phyloP scores from a whole-genome alignment of 768 basidiomycete genomes.

The Ramaria sp. region DNA sequence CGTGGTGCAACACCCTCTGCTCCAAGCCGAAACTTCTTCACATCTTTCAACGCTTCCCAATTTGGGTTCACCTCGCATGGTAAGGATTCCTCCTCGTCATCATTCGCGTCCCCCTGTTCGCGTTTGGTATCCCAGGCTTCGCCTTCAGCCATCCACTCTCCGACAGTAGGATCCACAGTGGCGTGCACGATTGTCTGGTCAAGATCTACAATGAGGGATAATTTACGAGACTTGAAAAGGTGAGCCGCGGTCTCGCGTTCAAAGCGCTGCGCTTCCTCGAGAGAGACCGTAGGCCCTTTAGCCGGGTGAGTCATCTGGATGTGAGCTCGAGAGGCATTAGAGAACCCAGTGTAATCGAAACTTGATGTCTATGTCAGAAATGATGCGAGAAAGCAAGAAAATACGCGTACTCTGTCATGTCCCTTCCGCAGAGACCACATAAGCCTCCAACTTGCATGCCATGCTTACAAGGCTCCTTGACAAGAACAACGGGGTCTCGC shows the following conservation, averaged over 20 bases:
- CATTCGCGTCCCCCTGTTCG: conserved; percentile 23
- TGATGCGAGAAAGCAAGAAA: neutral
- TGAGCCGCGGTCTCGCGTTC: conserved; percentile 74
- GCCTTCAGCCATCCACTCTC: conserved; percentile 90
- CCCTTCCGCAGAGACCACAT: conserved; percentile 91
- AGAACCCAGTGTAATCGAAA: conserved; percentile 79
- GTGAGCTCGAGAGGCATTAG: conserved; percentile 74
- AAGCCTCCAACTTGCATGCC: conserved; percentile 86
- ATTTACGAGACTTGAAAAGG: conserved; percentile 62
- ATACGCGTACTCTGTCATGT: conserved; percentile 72
- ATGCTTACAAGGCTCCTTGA: conserved; percentile 93
- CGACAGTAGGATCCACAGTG: conserved; percentile 96
- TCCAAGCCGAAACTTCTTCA: no score
- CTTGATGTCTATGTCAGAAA: conserved; percentile 23
- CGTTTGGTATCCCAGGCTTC: conserved; percentile 67
- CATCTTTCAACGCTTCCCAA: no score
- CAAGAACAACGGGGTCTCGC: conserved; percentile 48
- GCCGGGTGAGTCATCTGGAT: conserved; percentile 95
- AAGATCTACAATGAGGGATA: conserved; percentile 94
- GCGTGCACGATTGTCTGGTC: conserved; percentile 99
- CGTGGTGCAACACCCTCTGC: no score
- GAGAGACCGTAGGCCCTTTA: conserved; percentile 81
- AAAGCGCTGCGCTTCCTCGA: conserved; percentile 85
- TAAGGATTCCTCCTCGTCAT: no score
- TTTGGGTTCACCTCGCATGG: no score